A percentile compares a stretch with the other conserved stretches of the same genome.
Evolutionary conservation across 768 basidiomycete species (phyloP).

Genomic region (Pleurotus tuber-regium): DNA sequence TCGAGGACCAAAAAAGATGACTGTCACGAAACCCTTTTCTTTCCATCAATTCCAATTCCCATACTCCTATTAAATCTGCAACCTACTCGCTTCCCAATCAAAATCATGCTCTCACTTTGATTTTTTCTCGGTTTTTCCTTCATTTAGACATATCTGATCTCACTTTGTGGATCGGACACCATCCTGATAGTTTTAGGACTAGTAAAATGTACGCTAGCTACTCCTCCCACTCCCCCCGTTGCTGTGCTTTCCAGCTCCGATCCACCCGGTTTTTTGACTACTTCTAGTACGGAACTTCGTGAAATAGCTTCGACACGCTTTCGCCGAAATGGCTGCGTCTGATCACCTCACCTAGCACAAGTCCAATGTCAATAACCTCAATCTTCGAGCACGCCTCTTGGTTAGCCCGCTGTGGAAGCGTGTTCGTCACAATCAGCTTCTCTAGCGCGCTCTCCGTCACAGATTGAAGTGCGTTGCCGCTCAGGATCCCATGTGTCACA

Average conservation of each 20-base stretch:
- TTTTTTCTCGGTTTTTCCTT: slow-evolving; percentile 1
- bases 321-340: slow-evolving; percentile 97
- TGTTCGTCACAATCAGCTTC: slow-evolving; percentile 98
- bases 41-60: slow-evolving; percentile 12
- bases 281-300: slow-evolving; percentile 81
- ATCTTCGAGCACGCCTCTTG: slow-evolving; percentile 71
- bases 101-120: not conserved
- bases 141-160: slow-evolving; percentile 12
- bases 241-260: not conserved
- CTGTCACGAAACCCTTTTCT: slow-evolving; percentile 13
- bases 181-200: too few species aligned
- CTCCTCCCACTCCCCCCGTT: not conserved
- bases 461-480: slow-evolving; percentile 78
- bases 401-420: slow-evolving; percentile 86
- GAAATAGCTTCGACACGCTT: slow-evolving; percentile 84
- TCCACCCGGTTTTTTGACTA: slow-evolving; percentile 2
- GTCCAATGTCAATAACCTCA: slow-evolving; percentile 92
- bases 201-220: too few species aligned
- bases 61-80: slow-evolving; percentile 6
- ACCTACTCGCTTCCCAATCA: slow-evolving; percentile 8
- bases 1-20: slow-evolving; percentile 12
- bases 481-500: slow-evolving; percentile 95
- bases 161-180: not conserved
- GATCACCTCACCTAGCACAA: slow-evolving; percentile 94
- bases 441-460: slow-evolving; percentile 76